phyloP scores from a whole-genome alignment of 2,329 filamentous ascomycete species.

The Botrytis fabae region DNA sequence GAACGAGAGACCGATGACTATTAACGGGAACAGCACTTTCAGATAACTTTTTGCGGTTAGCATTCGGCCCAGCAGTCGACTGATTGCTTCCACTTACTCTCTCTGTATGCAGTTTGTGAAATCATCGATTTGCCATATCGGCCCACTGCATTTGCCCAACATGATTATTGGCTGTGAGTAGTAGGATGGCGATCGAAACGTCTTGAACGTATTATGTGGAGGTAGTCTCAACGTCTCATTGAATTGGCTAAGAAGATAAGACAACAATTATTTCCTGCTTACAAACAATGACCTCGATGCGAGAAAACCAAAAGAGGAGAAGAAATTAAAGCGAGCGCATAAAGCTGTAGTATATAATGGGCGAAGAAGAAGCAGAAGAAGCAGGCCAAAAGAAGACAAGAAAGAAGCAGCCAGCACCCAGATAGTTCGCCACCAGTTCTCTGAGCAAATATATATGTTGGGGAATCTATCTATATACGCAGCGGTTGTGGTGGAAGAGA shows the following conservation, averaged over 20 bases:
- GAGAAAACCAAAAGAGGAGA: not conserved
- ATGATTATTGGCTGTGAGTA: slow-evolving; percentile 21
- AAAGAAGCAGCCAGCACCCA: not conserved
- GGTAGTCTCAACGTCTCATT: slow-evolving; percentile 5
- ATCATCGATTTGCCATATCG: slow-evolving; percentile 62
- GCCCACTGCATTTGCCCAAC: slow-evolving; percentile 39
- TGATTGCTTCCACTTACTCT: slow-evolving; percentile 58
- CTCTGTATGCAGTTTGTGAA: slow-evolving; percentile 62
- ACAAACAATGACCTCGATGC: not conserved
- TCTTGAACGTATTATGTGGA: not conserved
- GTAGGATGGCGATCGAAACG: not conserved
- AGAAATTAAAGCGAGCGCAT: not conserved
- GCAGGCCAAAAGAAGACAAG: not conserved
- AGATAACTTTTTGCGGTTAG: slow-evolving; percentile 60
- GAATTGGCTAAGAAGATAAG: not conserved
- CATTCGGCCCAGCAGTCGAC: too few relatives aligned
- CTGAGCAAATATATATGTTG: not conserved
- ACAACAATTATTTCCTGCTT: slow-evolving; percentile 4
- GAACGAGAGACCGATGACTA: slow-evolving; percentile 69
- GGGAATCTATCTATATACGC: not conserved
- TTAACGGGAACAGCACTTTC: slow-evolving; percentile 75
- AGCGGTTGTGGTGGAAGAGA: not conserved
- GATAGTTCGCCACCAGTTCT: not conserved
- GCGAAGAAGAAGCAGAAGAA: not conserved
- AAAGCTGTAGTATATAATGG: not conserved